Conservation (phyloP, 306 rosid species). For the Cucurbita argyrosperma region DNA sequence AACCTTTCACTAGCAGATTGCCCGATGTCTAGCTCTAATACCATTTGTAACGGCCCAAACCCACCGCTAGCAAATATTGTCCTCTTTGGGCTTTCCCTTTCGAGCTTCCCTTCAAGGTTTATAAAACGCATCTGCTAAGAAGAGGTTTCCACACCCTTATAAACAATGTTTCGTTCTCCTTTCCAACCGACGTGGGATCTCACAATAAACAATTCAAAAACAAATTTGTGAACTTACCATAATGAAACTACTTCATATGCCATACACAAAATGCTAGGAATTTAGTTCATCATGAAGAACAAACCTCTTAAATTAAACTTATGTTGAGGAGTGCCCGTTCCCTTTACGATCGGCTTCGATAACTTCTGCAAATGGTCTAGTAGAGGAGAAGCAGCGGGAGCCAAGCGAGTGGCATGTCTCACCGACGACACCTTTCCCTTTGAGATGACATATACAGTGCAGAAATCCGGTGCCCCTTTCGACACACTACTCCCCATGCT, state of each 20-base stretch:
- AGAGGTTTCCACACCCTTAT: too few relatives aligned
- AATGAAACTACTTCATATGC: background rate
- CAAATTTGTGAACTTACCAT: background rate
- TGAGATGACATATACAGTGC: conserved; percentile 57
- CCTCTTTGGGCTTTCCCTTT: too few relatives aligned
- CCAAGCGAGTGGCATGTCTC: conserved; percentile 41
- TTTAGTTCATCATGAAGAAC: background rate
- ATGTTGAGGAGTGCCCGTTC: conserved; percentile 18
- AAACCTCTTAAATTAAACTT: conserved; percentile 39
- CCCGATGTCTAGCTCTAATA: too few relatives aligned
- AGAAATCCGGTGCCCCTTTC: conserved; percentile 75
- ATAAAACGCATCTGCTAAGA: too few relatives aligned
- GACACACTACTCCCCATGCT: conserved; percentile 36
- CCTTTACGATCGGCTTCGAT: conserved; percentile 8
- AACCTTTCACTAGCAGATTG: too few relatives aligned
- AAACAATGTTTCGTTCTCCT: too few relatives aligned
- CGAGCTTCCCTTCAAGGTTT: too few relatives aligned
- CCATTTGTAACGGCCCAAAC: too few relatives aligned
- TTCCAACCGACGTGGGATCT: too few relatives aligned
- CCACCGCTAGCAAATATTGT: too few relatives aligned
- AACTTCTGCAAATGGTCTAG: conserved; percentile 18
- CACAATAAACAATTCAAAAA: background rate
- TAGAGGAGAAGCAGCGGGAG: conserved; percentile 60
- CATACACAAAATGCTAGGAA: background rate
- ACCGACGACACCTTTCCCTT: conserved; percentile 65